Evolutionary conservation across 2,329 filamentous ascomycete genomes (phyloP).

Genomic region (Fusarium brachygibbosum): DNA sequence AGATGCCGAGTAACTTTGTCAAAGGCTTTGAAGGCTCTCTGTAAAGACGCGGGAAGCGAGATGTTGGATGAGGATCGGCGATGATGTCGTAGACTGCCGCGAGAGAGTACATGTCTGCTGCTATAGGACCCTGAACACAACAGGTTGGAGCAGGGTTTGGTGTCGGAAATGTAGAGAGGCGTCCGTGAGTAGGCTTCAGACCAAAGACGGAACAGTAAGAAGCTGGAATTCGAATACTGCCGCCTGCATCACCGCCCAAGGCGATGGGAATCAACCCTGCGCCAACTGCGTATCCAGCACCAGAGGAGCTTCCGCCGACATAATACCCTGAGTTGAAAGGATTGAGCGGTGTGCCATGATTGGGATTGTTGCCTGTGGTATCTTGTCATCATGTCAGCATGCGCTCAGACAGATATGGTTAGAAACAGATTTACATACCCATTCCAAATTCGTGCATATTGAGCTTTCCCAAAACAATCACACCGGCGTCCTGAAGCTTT

Average conservation of each 20-base stretch:
- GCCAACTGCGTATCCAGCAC: constrained; percentile 77
- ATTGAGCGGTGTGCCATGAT: constrained; percentile 80
- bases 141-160: constrained; percentile 71
- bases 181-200: constrained; percentile 77
- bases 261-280: constrained; percentile 78
- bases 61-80: constrained; percentile 71
- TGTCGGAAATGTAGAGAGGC: constrained; percentile 73
- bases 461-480: constrained; percentile 77
- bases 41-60: constrained; percentile 64
- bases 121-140: constrained; percentile 77
- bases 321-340: constrained; percentile 81
- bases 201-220: constrained; percentile 81
- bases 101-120: constrained; percentile 75
- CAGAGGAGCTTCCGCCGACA: constrained; percentile 81
- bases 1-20: constrained; percentile 71
- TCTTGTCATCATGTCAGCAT: constrained; percentile 58
- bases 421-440: constrained; percentile 57
- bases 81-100: constrained; percentile 74
- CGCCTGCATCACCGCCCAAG: constrained; percentile 79
- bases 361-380: constrained; percentile 81
- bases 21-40: constrained; percentile 39
- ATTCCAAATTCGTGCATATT: constrained; percentile 85
- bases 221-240: constrained; percentile 79
- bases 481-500: constrained; percentile 78
- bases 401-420: not conserved